Evolutionary conservation across 176 grass and related monocot genomes (phyloP).

Genomic region (Alloteropsis semialata): DNA sequence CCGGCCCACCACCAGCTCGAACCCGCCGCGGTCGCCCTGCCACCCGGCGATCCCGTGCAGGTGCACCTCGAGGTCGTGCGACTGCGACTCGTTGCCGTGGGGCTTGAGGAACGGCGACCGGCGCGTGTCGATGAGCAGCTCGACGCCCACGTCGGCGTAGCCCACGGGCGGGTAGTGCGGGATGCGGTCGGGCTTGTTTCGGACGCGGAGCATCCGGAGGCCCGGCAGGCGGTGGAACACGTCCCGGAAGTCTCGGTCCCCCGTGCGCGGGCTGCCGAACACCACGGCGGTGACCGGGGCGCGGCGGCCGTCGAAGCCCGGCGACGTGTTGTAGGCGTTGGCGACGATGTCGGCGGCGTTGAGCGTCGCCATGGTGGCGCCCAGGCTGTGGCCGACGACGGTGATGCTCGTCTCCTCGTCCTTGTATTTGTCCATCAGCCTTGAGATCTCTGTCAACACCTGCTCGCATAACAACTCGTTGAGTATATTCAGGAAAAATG

Average conservation of each 20-base stretch:
- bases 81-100: conserved; percentile 48
- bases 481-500: not conserved
- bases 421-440: conserved; percentile 64
- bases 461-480: not conserved
- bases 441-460: conserved; percentile 66
- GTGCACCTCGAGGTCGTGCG: conserved; percentile 87
- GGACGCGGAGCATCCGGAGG: conserved; percentile 67
- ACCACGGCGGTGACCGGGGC: conserved; percentile 53
- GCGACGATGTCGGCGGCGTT: conserved; percentile 63
- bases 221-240: conserved; percentile 44
- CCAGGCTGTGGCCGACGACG: conserved; percentile 80
- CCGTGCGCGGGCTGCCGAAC: conserved; percentile 77
- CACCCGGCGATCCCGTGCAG: conserved; percentile 73
- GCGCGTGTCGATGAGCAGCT: conserved; percentile 64
- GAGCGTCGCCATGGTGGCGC: conserved; percentile 76
- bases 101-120: conserved; percentile 70
- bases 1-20: conserved; percentile 63
- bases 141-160: conserved; percentile 72
- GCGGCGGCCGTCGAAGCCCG: not conserved
- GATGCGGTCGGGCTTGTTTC: conserved; percentile 60
- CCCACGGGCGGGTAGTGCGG: conserved; percentile 52
- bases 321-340: conserved; percentile 45
- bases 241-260: conserved; percentile 56
- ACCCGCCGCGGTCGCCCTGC: conserved; percentile 33
- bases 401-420: conserved; percentile 89